phyloP scores from a whole-genome alignment of 176 grass and related monocot species.

The Coix lacrymajobi region DNA sequence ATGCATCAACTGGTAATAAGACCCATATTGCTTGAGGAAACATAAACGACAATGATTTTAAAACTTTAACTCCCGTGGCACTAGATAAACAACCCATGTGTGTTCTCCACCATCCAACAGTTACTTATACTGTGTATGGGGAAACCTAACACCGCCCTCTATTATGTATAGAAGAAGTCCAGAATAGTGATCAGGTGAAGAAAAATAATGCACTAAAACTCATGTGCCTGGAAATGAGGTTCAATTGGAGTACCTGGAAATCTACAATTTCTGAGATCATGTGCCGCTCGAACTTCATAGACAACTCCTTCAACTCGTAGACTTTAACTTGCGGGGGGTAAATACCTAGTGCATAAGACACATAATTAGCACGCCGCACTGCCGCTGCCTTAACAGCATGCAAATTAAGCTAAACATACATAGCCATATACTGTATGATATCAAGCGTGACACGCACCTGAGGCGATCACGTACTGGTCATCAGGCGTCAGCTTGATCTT shows the following conservation, averaged over 20 bases:
- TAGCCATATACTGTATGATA: no score
- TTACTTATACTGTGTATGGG: background rate
- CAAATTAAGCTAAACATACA: background rate
- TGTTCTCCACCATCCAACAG: background rate
- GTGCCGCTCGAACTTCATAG: constrained; percentile 92
- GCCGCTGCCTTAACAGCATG: background rate
- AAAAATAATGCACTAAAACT: background rate
- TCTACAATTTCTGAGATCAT: constrained; percentile 81
- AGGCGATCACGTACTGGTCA: constrained; percentile 74
- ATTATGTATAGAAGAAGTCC: background rate
- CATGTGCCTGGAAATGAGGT: background rate
- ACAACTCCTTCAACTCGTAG: constrained; percentile 79
- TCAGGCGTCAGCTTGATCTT: constrained; percentile 72
- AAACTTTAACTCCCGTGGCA: background rate
- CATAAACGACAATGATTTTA: background rate
- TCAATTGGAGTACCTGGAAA: constrained; percentile 61
- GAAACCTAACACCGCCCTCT: background rate
- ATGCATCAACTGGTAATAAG: background rate
- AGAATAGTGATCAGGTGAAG: background rate
- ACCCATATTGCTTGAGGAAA: background rate
- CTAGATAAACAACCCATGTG: background rate
- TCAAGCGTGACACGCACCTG: no score
- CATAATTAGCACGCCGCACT: background rate
- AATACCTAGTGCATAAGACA: constrained; percentile 52
- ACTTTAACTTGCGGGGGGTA: constrained; percentile 96